Base-by-base conservation (phyloP, 306 rosid species). In the Hippophae gyantsensis region DNA sequence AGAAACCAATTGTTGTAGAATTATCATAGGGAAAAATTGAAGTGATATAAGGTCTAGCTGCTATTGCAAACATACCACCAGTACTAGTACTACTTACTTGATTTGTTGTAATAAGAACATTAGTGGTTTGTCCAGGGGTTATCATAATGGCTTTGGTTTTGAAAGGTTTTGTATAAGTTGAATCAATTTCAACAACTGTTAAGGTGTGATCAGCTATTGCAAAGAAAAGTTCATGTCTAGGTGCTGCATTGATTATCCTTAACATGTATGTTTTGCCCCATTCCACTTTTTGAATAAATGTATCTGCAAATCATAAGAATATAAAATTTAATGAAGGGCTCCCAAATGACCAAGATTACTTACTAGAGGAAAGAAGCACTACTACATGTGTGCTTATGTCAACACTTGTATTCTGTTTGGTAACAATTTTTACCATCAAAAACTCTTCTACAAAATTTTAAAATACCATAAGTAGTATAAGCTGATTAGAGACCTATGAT, bases 71-170 rank as follows among this genome's bases (percentile, higher is more conserved):
- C 32, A 49, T 47, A 58, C 60, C 73, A 2, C 23, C 23, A 18
- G 23, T 18, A 18, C 23, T 18, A 18, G 23, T 18, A 18, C 84
- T 71, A 58, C 73, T 84, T 59, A 56, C 42, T 58, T 78, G 95
- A 54, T 81, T 55, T 40, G 89, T 79, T 25, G 76, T 76, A 84
- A 86, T 71, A n/a, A 83, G 73, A 50, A 80, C 76, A 64, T 67
- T 76, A 62, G 85, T 76, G 58, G 95, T 86, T 58, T 81, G 85
- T 27, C 89, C 89, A 41, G 85, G 95, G 62, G 80, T 70, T 57
- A 82, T 57, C 89, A 86, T 86, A 51, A 82, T 82, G 67, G 87
- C 89, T 52, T 27, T 74, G 52, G 89, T 72, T 45, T 59, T 64
- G 66, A 80, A 83, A 49, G 87, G 95, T 50, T 81, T 86, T 42